Conservation (phyloP, 2,329 filamentous ascomycete species). For the Nothopassalora personata region DNA sequence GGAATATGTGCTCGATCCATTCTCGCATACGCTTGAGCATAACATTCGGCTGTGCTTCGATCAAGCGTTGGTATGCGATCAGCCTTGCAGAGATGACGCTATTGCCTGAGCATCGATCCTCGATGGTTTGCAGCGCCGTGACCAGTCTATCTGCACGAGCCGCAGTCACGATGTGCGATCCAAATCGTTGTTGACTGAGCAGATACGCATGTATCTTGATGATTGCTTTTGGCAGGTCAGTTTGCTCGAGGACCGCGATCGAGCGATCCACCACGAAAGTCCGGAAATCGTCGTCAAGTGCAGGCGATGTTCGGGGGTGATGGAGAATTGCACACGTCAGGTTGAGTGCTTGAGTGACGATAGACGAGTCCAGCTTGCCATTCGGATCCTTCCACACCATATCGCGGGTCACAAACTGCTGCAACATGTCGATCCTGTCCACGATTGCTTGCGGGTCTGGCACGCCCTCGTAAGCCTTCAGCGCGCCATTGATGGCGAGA, state of each 20-base stretch:
- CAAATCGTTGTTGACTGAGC: conserved; percentile 74
- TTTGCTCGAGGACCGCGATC: conserved; percentile 66
- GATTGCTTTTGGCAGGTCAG: conserved; percentile 66
- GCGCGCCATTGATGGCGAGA: conserved; percentile 65
- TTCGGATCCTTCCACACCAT: conserved; percentile 55
- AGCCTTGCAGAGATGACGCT: conserved; percentile 73
- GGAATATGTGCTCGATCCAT: conserved; percentile 79
- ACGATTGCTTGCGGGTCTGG: conserved; percentile 68
- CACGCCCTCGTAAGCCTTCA: conserved; percentile 77
- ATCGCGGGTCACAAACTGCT: conserved; percentile 80
- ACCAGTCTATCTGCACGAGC: conserved; percentile 68
- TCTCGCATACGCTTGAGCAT: conserved; percentile 66
- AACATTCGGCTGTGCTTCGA: conserved; percentile 62
- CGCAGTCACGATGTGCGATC: conserved; percentile 65
- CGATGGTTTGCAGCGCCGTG: conserved; percentile 63
- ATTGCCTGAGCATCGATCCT: conserved; percentile 70
- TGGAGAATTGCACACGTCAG: conserved; percentile 72
- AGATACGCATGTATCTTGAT: conserved; percentile 75
- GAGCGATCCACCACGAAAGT: conserved; percentile 75
- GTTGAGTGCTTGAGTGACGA: conserved; percentile 72
- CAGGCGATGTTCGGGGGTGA: conserved; percentile 60
- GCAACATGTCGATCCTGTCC: conserved; percentile 70
- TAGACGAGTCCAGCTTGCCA: conserved; percentile 55
- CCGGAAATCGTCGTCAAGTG: conserved; percentile 72
- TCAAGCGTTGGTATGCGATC: conserved; percentile 69